Conservation (phyloP, 371 early-diverging fungal species). For the Blakeslea trispora region DNA sequence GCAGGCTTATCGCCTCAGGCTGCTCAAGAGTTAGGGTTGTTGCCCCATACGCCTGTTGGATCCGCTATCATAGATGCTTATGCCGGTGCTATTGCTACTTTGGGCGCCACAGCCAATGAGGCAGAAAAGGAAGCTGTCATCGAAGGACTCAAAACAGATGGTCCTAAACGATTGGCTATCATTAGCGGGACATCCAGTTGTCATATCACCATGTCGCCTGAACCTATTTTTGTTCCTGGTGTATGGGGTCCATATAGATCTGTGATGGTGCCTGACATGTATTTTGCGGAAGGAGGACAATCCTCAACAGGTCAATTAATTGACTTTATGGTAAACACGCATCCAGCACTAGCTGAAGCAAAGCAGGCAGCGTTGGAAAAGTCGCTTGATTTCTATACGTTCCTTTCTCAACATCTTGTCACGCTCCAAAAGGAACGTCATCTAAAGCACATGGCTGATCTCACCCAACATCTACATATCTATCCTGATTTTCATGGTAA, state of each 20-base stretch:
- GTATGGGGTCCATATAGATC: slow-evolving; percentile 69
- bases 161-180: slow-evolving; percentile 62
- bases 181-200: slow-evolving; percentile 77
- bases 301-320: slow-evolving; percentile 73
- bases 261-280: slow-evolving; percentile 63
- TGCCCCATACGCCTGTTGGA: slow-evolving; percentile 60
- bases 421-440: slow-evolving; percentile 28
- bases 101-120: slow-evolving; percentile 46
- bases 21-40: slow-evolving; percentile 59
- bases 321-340: slow-evolving; percentile 61
- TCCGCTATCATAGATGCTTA: slow-evolving; percentile 78
- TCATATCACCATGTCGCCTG: slow-evolving; percentile 63
- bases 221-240: slow-evolving; percentile 64
- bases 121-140: slow-evolving; percentile 21
- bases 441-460: slow-evolving; percentile 34
- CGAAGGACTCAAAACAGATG: slow-evolving; percentile 30
- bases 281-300: slow-evolving; percentile 75
- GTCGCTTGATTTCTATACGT: slow-evolving; percentile 45
- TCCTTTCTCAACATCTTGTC: slow-evolving; percentile 50
- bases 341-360: slow-evolving; percentile 53
- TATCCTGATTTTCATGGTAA: slow-evolving; percentile 82
- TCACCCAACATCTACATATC: slow-evolving; percentile 62
- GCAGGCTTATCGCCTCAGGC: slow-evolving; percentile 52
- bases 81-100: slow-evolving; percentile 67
- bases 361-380: slow-evolving; percentile 18